These are phyloP conservation scores for Maudiozyma saulgeensis DNA, from an alignment of 805 yeast species.

Conservation along the genomic window DNA sequence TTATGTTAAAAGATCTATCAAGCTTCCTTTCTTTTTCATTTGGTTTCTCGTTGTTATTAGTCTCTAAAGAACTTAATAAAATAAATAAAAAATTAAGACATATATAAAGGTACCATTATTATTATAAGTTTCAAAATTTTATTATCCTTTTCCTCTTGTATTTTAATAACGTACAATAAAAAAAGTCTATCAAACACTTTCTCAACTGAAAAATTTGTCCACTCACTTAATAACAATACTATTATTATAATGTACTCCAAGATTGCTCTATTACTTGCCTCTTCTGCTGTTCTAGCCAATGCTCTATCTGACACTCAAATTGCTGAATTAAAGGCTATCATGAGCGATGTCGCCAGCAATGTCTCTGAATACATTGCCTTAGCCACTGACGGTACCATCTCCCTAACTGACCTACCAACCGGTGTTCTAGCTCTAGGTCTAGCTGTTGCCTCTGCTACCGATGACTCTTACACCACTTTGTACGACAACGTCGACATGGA, in stretches of 20 bases:
- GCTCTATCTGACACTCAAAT: slow-evolving; percentile 9
- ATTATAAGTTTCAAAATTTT: too few relatives aligned
- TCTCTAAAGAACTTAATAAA: too few relatives aligned
- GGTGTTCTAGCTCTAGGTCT: slow-evolving; percentile 12
- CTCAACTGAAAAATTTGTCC: neutral
- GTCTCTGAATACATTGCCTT: slow-evolving; percentile 8
- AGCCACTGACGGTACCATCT: slow-evolving; percentile 4
- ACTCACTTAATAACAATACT: neutral
- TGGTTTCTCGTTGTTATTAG: too few relatives aligned
- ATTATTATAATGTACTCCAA: slow-evolving; percentile 7
- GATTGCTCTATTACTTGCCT: slow-evolving; percentile 6
- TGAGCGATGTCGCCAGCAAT: slow-evolving; percentile 10
- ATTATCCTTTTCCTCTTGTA: too few relatives aligned
- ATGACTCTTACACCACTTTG: slow-evolving; percentile 27
- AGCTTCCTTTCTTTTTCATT: too few relatives aligned
- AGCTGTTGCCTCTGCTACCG: slow-evolving; percentile 26
- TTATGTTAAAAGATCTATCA: too few relatives aligned
- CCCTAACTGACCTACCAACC: slow-evolving; percentile 7
- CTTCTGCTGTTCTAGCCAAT: slow-evolving; percentile 9
- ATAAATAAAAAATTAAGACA: too few relatives aligned
- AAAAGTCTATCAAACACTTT: neutral
- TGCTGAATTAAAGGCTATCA: slow-evolving; percentile 11
- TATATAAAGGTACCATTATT: too few relatives aligned
- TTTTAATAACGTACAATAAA: neutral
- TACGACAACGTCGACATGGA: slow-evolving; percentile 20